A percentile compares a stretch with the other conserved stretches of the same genome.
phyloP scores from a whole-genome alignment of 768 basidiomycete genomes.

The Pulveroboletus frians region DNA sequence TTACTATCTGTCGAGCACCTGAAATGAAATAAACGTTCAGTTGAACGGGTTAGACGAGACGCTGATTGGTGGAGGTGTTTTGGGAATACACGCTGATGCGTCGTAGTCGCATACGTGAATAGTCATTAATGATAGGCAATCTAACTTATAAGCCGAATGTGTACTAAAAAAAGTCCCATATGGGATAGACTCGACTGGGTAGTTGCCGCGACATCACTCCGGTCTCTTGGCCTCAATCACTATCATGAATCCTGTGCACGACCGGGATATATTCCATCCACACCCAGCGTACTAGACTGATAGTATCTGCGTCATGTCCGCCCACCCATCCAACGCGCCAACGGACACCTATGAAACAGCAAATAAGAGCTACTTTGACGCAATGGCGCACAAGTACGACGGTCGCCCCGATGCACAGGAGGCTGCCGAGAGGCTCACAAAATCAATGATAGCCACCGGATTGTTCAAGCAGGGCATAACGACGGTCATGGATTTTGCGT shows the following conservation, averaged over 20 bases:
- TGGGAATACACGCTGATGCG: no score
- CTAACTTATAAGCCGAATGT: no score
- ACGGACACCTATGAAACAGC: slow-evolving; percentile 17
- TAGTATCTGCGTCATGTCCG: background rate
- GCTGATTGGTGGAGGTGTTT: no score
- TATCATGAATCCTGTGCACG: background rate
- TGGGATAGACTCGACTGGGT: no score
- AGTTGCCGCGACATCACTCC: no score
- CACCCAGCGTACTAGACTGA: background rate
- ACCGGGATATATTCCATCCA: background rate
- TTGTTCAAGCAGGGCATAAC: slow-evolving; percentile 53
- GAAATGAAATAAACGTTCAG: no score
- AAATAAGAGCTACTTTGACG: slow-evolving; percentile 25
- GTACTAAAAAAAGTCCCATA: no score
- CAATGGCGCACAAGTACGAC: slow-evolving; percentile 23
- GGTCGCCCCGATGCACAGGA: slow-evolving; percentile 15
- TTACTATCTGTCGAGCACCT: no score
- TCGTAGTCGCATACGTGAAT: no score
- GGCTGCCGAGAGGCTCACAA: slow-evolving; percentile 20
- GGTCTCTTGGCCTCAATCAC: no score
- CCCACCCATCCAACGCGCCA: background rate
- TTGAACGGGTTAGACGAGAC: no score
- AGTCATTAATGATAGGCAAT: no score
- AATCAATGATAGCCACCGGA: slow-evolving; percentile 33
- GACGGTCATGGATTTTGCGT: slow-evolving; percentile 67